Evolutionary conservation across 306 rosid species (phyloP), one percentile per base, ranked within the genome.

Genomic region (Sindora glabra): DNA sequence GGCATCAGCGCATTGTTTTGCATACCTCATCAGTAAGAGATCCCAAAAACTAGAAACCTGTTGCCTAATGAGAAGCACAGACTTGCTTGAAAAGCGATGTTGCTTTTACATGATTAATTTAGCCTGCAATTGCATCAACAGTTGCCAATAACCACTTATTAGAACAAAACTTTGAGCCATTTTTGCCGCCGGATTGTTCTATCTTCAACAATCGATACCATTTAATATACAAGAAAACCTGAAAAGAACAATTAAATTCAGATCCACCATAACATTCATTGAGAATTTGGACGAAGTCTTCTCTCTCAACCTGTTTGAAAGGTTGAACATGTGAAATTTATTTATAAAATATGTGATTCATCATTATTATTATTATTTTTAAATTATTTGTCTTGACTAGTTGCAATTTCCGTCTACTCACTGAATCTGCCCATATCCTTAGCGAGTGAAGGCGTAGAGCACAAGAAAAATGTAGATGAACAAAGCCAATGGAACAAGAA

Each of bases 401-500:
- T n/a, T n/a, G n/a, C n/a, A n/a, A n/a, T n/a, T n/a, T n/a, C n/a
- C n/a, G n/a, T n/a, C n/a, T n/a, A n/a, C n/a, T n/a, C n/a, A n/a
- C n/a, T n/a, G n/a, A n/a, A n/a, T n/a, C n/a, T n/a, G n/a, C 21
- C 10, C 3, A 27, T 16, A 40, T 23, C 14, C 14, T 75, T 77
- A 83, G 71, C 95, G 76, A 64, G 82, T 59, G 34, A 92, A 79
- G 17, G 96, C 86, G 38, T 83, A 81, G 57, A 86, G 83, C 10
- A 83, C 82, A 16, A 88, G 95, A 76, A 56, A 14, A 15, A 88
- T 59, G 66, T 88, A 85, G 62, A 92, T 73, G 3, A 77, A 26
- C 0, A 91, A 75, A 1, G 89, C 96, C 55, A 62, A 1, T 15
- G 95, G 96, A 64, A 91, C 95, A 65, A 91, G 76, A 81, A 75